Evolutionary conservation across 176 grass and related monocot genomes (phyloP), one percentile per base, ranked within the genome.

Genomic region (Zoysia japonica): DNA sequence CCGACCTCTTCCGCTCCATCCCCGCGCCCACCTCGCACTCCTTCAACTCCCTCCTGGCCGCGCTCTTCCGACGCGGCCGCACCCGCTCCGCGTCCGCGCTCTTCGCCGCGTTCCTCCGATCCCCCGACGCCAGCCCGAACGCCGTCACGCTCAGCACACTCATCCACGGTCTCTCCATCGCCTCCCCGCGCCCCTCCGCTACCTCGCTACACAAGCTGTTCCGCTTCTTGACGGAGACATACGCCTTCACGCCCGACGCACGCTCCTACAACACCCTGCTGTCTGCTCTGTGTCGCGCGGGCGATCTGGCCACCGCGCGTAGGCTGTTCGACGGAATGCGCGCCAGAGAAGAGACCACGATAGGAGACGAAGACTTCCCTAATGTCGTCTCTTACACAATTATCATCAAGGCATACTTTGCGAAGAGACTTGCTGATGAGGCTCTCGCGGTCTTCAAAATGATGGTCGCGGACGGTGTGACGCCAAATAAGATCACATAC

Each of bases 341-440:
- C 70, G 72, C 61, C 11, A 37, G 54, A 5, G 55, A 17, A 14
- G 28, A 40, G 10, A n/a, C 10, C 11, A 6, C 20, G 43, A 49
- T 67, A 42, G 42, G n/a, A 40, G 72, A 9, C 1, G 56, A 28
- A 28, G 28, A 46, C 12, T 81, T 38, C 13, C 88, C 91, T 9
- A 93, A 91, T 47, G 89, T 93, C n/a, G 70, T 97, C 78, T 84
- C 94, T 11, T 97, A 97, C 79, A 97, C 94, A 6, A 90, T 91
- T 28, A 84, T 97, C 68, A 90, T 97, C 85, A 90, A 72, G 70
- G 94, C 86, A 11, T 93, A 88, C 77, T 97, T 82, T 5, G 72
- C 61, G 0, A 90, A 86, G 46, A 39, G 64, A 7, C 79, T 93
- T 1, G 62, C 80, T 0, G 69, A 89, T 9, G 89, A 93, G 71